Evolutionary conservation across 441 rosid species (phyloP), one percentile per base, ranked within the genome.

Genomic region (Bruguiera hainesii): DNA sequence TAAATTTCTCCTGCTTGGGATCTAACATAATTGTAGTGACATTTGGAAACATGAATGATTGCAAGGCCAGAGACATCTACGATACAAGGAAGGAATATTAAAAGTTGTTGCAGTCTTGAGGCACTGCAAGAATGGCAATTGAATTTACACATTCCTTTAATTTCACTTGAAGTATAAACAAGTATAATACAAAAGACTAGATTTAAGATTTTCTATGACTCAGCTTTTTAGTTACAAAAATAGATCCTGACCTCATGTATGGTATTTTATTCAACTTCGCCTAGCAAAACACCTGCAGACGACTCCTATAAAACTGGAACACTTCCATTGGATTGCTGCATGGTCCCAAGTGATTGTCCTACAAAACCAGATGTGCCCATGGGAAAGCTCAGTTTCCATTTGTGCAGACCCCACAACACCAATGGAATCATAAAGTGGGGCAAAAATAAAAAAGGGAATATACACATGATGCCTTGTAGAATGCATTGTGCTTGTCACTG

Each of bases 261-360:
- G 61, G 74, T 61, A 77, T 66, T 79, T 74, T 68, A 67, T 74
- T 75, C 77, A 74, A 59, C 56, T 70, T 79, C 15, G 53, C 72
- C 73, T 61, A 71, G 61, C 68, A 71, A 76, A 78, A 69, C 42
- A 56, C 31, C 65, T 48, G 60, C 56, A 58, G 21, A 66, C 21
- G 6, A 60, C 72, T 67, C 75, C 83, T 79, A 85, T 67, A 76
- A 73, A 76, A 83, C 83, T 46, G 74, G 86, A 66, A 85, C 84
- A 63, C 83, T 78, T 72, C 83, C 87, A 37, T 67, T 78, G 35
- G 80, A 69, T 67, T 73, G 82, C 71, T 80, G 87, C 72, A 69
- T 29, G 35, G 75, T 68, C 67, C 80, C 80, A 37, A 75, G 50
- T 19, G 82, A 42, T 72, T 83, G 69, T 42, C 82, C 87, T 81